Conservation (phyloP, 257 asterid species). For the Fraxinus anomala region DNA sequence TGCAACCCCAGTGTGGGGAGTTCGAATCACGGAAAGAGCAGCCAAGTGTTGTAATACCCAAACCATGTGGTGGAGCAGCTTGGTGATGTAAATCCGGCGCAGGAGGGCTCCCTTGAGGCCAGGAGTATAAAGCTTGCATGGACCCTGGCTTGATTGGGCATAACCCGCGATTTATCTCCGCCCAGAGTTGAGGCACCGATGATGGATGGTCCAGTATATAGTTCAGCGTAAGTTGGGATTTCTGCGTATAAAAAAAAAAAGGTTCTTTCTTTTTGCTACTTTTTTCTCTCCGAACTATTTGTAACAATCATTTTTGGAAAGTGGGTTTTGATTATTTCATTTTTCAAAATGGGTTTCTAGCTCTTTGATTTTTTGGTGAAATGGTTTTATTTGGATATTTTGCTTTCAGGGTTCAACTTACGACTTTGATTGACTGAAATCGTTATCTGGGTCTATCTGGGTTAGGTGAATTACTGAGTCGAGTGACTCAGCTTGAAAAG, state of each 20-base stretch:
- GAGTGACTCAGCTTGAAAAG: constrained; percentile 15
- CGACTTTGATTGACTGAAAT: constrained; percentile 37
- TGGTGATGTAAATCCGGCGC: too few species aligned
- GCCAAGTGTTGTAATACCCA: too few species aligned
- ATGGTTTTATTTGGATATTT: constrained; percentile 14
- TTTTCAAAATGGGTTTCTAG: background rate
- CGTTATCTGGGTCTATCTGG: constrained; percentile 14
- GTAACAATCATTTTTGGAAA: background rate
- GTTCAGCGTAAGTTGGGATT: too few species aligned
- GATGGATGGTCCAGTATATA: too few species aligned
- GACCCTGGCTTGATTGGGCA: too few species aligned
- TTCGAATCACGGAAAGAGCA: too few species aligned
- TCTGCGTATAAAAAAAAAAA: background rate
- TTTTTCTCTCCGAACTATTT: background rate
- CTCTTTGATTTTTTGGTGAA: background rate
- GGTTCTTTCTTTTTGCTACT: background rate
- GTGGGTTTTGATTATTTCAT: background rate
- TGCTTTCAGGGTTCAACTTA: constrained; percentile 29
- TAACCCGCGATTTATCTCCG: too few species aligned
- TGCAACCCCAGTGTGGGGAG: too few species aligned
- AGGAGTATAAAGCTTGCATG: too few species aligned
- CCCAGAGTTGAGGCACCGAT: too few species aligned
- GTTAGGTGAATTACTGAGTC: constrained; percentile 28
- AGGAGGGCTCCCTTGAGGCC: too few species aligned
- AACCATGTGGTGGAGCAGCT: too few species aligned